Conservation (phyloP, 805 yeast genomes). For the Barnettozyma botsteinii region DNA sequence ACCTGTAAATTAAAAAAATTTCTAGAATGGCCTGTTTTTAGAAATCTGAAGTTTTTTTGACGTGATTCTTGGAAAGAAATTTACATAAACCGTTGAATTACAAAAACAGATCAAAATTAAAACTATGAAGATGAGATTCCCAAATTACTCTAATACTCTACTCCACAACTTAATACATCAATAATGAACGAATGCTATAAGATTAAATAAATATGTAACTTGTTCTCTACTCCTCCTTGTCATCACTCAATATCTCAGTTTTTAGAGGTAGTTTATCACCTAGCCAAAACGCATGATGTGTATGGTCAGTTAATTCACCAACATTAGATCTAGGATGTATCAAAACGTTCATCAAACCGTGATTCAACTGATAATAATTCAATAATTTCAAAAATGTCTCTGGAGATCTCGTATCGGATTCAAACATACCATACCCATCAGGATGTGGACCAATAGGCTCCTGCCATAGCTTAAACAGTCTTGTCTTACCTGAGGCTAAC, state of each 20-base stretch:
- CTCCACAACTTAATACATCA: no score
- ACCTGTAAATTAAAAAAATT: no score
- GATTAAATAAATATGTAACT: no score
- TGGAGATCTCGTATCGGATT: slow-evolving; percentile 44
- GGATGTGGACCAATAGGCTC: slow-evolving; percentile 56
- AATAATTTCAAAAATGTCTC: slow-evolving; percentile 39
- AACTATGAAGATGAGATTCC: no score
- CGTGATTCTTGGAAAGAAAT: no score
- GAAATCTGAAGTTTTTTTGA: no score
- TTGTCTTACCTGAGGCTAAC: slow-evolving; percentile 31
- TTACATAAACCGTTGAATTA: no score
- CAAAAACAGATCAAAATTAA: no score
- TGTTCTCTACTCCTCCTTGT: no score
- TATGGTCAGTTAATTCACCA: slow-evolving; percentile 40
- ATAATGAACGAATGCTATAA: no score
- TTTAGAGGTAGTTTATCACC: slow-evolving; percentile 36
- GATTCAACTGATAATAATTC: slow-evolving; percentile 48
- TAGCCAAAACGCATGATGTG: slow-evolving; percentile 51
- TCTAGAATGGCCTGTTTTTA: no score
- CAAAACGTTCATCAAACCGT: slow-evolving; percentile 45
- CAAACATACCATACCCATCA: slow-evolving; percentile 45
- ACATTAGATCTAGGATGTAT: slow-evolving; percentile 48
- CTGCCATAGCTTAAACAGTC: slow-evolving; percentile 42
- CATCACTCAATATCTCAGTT: neutral
- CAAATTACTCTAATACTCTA: no score